A percentile compares a stretch with the other conserved stretches of the same genome.
Conservation (phyloP, 2,329 filamentous ascomycete species). For the Blastomyces parvus region DNA sequence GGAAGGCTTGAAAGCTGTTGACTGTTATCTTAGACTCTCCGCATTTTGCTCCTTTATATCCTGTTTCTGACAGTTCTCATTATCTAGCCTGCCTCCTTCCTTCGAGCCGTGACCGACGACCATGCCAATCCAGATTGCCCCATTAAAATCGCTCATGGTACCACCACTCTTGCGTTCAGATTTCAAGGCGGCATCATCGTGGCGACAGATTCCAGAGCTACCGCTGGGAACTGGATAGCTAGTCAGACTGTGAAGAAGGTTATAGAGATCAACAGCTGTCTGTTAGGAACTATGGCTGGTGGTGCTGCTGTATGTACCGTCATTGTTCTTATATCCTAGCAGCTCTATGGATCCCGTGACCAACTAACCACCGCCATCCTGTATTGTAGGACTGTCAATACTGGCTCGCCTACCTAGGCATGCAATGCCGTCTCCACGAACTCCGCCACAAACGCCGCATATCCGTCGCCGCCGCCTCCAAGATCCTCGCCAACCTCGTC, state of each 20-base stretch:
- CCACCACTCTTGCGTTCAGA: constrained; percentile 92
- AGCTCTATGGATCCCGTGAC: neutral
- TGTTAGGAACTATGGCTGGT: constrained; percentile 96
- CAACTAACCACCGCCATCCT: neutral
- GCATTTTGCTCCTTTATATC: neutral
- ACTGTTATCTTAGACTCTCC: neutral
- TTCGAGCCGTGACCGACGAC: constrained; percentile 95
- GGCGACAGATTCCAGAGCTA: constrained; percentile 92
- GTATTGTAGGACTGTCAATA: constrained; percentile 79
- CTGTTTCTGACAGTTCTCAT: neutral
- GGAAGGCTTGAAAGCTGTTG: neutral
- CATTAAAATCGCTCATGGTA: constrained; percentile 99
- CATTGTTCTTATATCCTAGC: neutral
- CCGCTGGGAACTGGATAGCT: constrained; percentile 97
- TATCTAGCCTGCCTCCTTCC: constrained; percentile 76
- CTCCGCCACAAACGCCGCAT: constrained; percentile 98
- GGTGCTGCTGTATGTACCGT: constrained; percentile 67
- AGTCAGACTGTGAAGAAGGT: constrained; percentile 99
- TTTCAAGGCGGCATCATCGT: constrained; percentile 99
- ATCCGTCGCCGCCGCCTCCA: constrained; percentile 90
- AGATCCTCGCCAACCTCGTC: constrained; percentile 96
- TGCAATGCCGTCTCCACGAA: constrained; percentile 98
- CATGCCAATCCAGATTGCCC: constrained; percentile 91
- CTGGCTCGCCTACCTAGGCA: constrained; percentile 97
- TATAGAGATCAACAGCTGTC: constrained; percentile 90